Evolutionary conservation across 2,329 filamentous ascomycete genomes (phyloP), one percentile per base, ranked within the genome.

Genomic region (Fusarium longipes): DNA sequence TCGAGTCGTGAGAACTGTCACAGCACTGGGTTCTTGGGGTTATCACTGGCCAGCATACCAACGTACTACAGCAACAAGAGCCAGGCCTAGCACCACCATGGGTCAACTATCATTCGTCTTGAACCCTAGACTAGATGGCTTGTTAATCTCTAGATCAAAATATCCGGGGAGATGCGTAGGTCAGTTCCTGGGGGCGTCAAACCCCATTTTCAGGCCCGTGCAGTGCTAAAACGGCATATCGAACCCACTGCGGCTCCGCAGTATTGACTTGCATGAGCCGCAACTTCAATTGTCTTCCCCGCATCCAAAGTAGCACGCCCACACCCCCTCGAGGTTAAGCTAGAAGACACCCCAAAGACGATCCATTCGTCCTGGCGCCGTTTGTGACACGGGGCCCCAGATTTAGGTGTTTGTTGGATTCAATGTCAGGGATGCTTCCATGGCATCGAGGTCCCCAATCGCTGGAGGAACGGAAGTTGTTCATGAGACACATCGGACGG

Each of bases 181-280:
- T 40, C 38, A 10, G 38, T 70, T 67, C 57, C 69, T 65, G 51
- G 67, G 57, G 51, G 63, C 70, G n/a, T n/a, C n/a, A n/a, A n/a
- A n/a, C 51, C 38, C 56, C 56, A 33, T 60, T 60, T 43, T 58
- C 63, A 57, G 60, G 67, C 42, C 53, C 51, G 68, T 60, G 65
- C 40, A 50, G 35, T 53, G 53, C 62, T 63, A 66, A 65, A 65
- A 58, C 18, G 30, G 30, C 62, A 62, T n/a, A n/a, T 27, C 17
- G 45, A 48, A 48, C 66, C 71, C 71, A 73, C 70, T 73, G 71
- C 71, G 71, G 71, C 71, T 73, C 71, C 71, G 71, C 71, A 72
- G 62, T 56, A 63, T 73, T 73, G 67, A 71, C 70, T 73, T 73
- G 70, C 71, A 73, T 73, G 71, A 73, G 71, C 71, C 71, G 71